Conservation (phyloP, 2,329 filamentous ascomycete species). For the Didymella lethalis region DNA sequence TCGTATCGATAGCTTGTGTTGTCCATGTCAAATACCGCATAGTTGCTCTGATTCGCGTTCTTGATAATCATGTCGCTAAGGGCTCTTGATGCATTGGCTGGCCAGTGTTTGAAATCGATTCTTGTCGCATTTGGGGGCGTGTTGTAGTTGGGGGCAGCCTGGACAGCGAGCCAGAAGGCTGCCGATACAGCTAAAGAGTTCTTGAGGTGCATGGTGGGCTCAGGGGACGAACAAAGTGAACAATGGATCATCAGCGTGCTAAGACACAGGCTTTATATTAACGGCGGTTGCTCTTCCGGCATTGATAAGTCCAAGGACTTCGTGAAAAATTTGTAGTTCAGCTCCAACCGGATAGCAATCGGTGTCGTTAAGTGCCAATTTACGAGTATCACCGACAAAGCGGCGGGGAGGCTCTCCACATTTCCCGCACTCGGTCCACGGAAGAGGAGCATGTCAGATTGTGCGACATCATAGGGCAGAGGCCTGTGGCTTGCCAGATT, state of each 20-base stretch:
- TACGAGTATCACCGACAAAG: slow-evolving; percentile 26
- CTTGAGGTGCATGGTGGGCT: slow-evolving; percentile 13
- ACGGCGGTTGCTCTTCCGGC: not conserved
- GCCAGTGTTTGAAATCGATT: slow-evolving; percentile 37
- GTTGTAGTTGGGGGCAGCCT: slow-evolving; percentile 28
- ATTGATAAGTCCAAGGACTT: slow-evolving; percentile 2
- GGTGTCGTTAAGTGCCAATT: slow-evolving; percentile 11
- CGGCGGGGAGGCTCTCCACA: slow-evolving; percentile 20
- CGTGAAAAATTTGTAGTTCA: slow-evolving; percentile 11
- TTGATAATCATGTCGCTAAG: slow-evolving; percentile 40
- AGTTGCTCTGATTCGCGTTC: slow-evolving; percentile 44
- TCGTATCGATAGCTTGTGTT: slow-evolving; percentile 44
- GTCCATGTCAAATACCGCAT: slow-evolving; percentile 46
- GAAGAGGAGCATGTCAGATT: slow-evolving; percentile 15
- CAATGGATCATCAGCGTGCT: not conserved
- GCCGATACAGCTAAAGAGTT: slow-evolving; percentile 23
- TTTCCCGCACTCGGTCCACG: slow-evolving; percentile 10
- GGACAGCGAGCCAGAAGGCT: slow-evolving; percentile 32
- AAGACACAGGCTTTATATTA: slow-evolving; percentile 1
- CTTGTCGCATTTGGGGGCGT: slow-evolving; percentile 22
- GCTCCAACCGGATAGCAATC: slow-evolving; percentile 15
- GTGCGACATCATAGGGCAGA: slow-evolving; percentile 6
- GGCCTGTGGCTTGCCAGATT: slow-evolving; percentile 10
- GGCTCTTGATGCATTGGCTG: slow-evolving; percentile 35
- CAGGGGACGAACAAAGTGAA: not conserved